Conservation (phyloP, 208 protist species). For the Tritrichomonas foetus region DNA sequence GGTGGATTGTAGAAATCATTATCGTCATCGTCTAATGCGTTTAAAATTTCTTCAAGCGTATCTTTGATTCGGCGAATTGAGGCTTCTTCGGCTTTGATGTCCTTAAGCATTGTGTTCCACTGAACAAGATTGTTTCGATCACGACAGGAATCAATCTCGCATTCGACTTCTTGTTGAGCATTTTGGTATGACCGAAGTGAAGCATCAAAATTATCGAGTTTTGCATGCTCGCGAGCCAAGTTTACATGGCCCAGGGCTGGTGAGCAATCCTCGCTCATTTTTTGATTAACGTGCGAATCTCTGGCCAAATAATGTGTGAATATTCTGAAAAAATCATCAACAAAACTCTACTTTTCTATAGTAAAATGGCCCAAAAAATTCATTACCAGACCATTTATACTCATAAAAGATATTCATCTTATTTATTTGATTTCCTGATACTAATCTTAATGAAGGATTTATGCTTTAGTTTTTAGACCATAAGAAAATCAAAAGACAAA, state of each 20-base stretch:
- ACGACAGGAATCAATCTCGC: background rate
- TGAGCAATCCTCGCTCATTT: no score
- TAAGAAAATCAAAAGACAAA: no score
- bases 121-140: background rate
- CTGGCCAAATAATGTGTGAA: no score
- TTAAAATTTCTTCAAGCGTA: background rate
- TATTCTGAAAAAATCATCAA: no score
- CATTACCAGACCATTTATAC: no score
- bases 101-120: background rate
- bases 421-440: no score
- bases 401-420: no score
- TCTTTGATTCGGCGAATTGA: background rate
- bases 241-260: constrained; percentile 39
- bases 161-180: background rate
- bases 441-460: no score
- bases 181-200: constrained; percentile 33
- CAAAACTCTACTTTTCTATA: no score
- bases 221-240: constrained; percentile 47
- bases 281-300: no score
- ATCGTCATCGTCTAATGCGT: background rate
- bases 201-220: constrained; percentile 54
- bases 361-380: no score
- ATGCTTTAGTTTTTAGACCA: no score
- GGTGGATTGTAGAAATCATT: background rate
- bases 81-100: background rate